Conservation (phyloP, 1,284 basidiomycete genomes). For the Heterobasidion irregulare region DNA sequence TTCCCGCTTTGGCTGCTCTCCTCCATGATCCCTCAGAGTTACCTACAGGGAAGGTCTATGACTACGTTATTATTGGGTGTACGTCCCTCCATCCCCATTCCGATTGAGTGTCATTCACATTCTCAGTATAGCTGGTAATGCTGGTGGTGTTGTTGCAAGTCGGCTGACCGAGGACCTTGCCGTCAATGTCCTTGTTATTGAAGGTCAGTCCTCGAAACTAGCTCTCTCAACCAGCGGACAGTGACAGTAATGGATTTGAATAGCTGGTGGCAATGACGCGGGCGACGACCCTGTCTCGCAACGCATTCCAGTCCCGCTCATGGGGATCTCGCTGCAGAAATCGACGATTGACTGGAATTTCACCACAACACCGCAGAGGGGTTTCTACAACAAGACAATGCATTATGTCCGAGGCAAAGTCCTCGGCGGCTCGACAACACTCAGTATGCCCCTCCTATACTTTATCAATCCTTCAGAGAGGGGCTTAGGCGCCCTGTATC, state of each 20-base stretch:
- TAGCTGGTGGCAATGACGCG: background rate
- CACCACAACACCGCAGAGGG: constrained; percentile 14
- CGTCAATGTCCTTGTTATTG: background rate
- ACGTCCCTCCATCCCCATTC: background rate
- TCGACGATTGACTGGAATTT: constrained; percentile 15
- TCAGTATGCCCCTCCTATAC: constrained; percentile 12
- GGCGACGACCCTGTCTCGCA: background rate
- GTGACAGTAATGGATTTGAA: background rate
- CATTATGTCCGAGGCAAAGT: constrained; percentile 12
- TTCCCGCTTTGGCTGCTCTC: background rate
- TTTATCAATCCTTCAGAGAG: background rate
- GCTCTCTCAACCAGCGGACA: background rate
- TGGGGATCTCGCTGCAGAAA: background rate
- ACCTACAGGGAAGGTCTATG: background rate
- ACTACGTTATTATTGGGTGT: background rate
- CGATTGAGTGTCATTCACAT: background rate
- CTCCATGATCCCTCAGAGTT: background rate
- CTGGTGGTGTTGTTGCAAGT: background rate
- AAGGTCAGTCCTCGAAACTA: background rate
- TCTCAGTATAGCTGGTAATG: background rate
- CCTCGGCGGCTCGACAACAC: constrained; percentile 15
- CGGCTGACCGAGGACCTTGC: background rate
- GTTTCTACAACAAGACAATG: constrained; percentile 11
- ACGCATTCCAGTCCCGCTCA: background rate
- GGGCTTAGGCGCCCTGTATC: background rate